Conservation (phyloP, 2,329 filamentous ascomycete genomes). For the Diaporthe eres region DNA sequence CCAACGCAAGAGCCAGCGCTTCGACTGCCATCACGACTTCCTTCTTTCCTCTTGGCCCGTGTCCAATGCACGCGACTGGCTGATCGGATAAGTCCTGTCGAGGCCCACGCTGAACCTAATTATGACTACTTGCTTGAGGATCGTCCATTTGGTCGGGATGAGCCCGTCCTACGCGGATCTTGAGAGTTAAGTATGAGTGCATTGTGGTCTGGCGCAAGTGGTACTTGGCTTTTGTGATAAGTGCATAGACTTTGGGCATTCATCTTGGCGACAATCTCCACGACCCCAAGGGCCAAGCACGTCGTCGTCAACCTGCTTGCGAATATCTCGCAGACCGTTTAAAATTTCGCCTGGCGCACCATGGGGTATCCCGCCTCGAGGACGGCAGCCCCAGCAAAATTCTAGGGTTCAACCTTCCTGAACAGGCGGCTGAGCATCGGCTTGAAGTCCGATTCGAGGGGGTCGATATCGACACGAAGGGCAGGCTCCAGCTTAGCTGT, state of each 20-base stretch:
- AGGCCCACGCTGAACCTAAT: background rate
- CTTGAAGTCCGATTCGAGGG: background rate
- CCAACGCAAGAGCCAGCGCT: background rate
- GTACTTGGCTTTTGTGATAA: background rate
- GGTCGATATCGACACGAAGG: background rate
- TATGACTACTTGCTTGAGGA: background rate
- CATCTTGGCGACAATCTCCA: background rate
- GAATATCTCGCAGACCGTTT: background rate
- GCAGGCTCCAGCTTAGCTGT: background rate
- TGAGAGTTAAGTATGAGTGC: background rate
- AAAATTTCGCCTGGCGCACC: background rate
- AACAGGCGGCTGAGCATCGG: background rate
- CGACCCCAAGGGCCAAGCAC: background rate
- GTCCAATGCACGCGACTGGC: background rate
- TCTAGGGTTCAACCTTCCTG: background rate
- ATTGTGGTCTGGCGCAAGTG: background rate
- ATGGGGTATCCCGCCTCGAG: background rate
- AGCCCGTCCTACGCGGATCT: background rate
- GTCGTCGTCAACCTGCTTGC: constrained; percentile 6
- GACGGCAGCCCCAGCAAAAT: background rate
- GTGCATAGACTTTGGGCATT: background rate
- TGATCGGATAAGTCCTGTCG: background rate
- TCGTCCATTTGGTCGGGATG: background rate
- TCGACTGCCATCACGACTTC: background rate
- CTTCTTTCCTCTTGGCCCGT: background rate